Evolutionary conservation across 768 basidiomycete genomes (phyloP).

Genomic region (Mycena alexandri): DNA sequence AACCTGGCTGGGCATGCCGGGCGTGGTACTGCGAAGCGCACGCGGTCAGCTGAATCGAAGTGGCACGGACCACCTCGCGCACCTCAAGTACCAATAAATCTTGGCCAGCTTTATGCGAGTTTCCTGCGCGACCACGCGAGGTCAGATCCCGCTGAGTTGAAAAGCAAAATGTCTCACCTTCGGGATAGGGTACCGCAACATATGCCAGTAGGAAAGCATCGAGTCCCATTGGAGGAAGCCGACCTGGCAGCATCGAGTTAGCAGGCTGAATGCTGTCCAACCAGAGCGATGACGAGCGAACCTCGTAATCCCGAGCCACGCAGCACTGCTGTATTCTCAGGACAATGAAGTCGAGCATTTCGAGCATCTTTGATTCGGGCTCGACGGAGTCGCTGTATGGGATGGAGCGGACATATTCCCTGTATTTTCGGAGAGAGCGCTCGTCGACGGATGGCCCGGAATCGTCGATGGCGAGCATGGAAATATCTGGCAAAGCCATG

Average conservation of each 20-base stretch:
- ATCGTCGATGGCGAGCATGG: slow-evolving; percentile 58
- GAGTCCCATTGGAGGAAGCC: slow-evolving; percentile 86
- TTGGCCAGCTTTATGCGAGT: slow-evolving; percentile 80
- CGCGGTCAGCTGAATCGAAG: neutral
- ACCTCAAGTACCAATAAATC: slow-evolving; percentile 78
- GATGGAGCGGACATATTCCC: slow-evolving; percentile 71
- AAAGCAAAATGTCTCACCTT: slow-evolving; percentile 47
- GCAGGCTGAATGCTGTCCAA: neutral
- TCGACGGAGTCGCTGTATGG: slow-evolving; percentile 78
- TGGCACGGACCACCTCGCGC: neutral
- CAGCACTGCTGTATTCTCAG: slow-evolving; percentile 78
- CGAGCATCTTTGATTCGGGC: slow-evolving; percentile 79
- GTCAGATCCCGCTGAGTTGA: neutral
- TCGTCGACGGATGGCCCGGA: slow-evolving; percentile 47
- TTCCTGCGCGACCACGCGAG: slow-evolving; percentile 46
- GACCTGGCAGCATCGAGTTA: slow-evolving; percentile 21
- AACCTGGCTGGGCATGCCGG: slow-evolving; percentile 79
- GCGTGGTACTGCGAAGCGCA: slow-evolving; percentile 62
- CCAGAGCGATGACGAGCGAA: slow-evolving; percentile 38
- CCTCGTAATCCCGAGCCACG: slow-evolving; percentile 85
- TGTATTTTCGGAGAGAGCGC: slow-evolving; percentile 69
- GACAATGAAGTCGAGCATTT: slow-evolving; percentile 80
- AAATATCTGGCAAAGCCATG: slow-evolving; percentile 61
- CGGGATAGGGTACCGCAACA: slow-evolving; percentile 90
- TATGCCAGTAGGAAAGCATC: slow-evolving; percentile 81